Evolutionary conservation across 1,139 yeast species (phyloP).

Genomic region (Scheffersomyces titani): DNA sequence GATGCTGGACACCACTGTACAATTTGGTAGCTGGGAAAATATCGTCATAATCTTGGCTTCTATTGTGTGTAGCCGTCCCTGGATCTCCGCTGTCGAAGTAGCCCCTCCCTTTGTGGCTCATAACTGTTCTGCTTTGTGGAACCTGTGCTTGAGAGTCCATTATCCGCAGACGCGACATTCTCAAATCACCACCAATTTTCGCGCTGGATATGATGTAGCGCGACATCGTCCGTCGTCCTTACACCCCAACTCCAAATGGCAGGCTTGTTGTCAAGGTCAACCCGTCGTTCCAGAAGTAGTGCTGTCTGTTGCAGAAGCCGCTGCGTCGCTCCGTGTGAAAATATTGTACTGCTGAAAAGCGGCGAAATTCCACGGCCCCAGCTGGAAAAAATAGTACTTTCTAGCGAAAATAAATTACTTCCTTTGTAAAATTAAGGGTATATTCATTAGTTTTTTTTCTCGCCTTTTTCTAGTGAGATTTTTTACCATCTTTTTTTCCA

Average conservation of each 20-base stretch:
- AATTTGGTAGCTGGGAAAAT: neutral
- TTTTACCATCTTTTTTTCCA: neutral
- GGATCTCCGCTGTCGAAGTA: neutral
- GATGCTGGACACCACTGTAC: neutral
- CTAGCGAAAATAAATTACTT: neutral
- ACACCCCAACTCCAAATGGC: neutral
- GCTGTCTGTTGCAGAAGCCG: neutral
- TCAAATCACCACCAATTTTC: neutral
- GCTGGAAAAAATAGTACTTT: neutral
- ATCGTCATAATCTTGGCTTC: neutral
- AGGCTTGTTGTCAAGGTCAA: neutral
- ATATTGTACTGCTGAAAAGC: neutral
- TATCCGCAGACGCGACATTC: neutral
- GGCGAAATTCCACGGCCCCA: neutral
- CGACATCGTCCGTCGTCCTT: neutral
- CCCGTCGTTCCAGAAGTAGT: neutral
- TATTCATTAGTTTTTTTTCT: neutral
- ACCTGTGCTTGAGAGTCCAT: neutral
- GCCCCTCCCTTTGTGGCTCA: neutral
- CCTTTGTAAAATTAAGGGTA: neutral
- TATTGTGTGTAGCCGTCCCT: neutral
- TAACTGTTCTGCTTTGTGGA: neutral
- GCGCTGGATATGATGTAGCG: neutral
- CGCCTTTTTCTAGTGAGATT: neutral
- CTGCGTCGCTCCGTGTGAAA: neutral